Evolutionary conservation across 805 yeast species (phyloP).

Genomic region (Sugiyamaella smithiae): DNA sequence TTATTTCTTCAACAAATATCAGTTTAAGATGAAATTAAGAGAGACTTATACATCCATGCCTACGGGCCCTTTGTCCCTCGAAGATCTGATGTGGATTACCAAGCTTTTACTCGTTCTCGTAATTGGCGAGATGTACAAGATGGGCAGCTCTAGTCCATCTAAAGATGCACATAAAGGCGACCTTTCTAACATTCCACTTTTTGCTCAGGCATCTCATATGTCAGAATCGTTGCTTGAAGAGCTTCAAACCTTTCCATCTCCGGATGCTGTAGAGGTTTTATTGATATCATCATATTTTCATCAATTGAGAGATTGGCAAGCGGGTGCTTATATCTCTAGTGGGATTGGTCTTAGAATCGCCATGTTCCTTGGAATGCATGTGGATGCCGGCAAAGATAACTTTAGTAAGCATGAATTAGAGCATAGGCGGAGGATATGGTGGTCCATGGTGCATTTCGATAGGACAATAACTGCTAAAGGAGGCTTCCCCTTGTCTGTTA

Average conservation of each 20-base stretch:
- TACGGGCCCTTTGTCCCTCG: slow-evolving; percentile 1
- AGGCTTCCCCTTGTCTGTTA: slow-evolving; percentile 25
- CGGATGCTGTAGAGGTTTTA: slow-evolving; percentile 20
- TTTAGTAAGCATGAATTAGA: slow-evolving; percentile 18
- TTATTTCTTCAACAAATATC: slow-evolving; percentile 23
- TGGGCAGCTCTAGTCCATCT: slow-evolving; percentile 7
- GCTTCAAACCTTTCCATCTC: slow-evolving; percentile 11
- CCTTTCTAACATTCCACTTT: slow-evolving; percentile 14
- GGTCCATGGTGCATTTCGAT: slow-evolving; percentile 25
- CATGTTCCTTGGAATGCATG: slow-evolving; percentile 24
- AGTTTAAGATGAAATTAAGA: slow-evolving; percentile 12
- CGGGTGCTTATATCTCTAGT: slow-evolving; percentile 18
- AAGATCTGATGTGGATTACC: slow-evolving; percentile 17
- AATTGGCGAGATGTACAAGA: slow-evolving; percentile 25
- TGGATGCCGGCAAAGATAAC: slow-evolving; percentile 17
- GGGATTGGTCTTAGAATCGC: slow-evolving; percentile 24
- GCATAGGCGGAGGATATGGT: slow-evolving; percentile 27
- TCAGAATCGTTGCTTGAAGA: slow-evolving; percentile 17
- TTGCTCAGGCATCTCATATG: slow-evolving; percentile 16
- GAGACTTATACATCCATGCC: slow-evolving; percentile 13
- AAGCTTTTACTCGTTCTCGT: slow-evolving; percentile 23
- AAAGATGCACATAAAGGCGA: not conserved
- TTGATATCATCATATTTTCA: slow-evolving; percentile 22
- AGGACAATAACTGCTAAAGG: slow-evolving; percentile 24
- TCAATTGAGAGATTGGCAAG: slow-evolving; percentile 21